Base-by-base conservation (phyloP, 257 asterid genomes). In the Gynochthodes officinalis region DNA sequence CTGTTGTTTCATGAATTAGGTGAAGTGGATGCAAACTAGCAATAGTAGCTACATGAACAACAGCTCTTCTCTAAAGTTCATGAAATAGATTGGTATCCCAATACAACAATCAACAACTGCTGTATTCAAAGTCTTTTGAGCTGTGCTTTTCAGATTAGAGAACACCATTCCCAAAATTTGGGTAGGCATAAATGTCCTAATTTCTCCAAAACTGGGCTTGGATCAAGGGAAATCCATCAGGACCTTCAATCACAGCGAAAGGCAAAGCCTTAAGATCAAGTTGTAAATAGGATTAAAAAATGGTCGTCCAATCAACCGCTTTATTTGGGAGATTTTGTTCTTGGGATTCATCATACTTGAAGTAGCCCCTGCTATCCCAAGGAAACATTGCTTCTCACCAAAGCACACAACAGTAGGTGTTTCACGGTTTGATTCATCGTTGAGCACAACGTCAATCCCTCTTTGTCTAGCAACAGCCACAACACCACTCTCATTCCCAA, bases 381-480 rank as follows among this genome's bases (percentile, higher is more conserved):
- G 96, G 78, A 93, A 93, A 32, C 98, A 82, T 75, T 93, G 97
- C 82, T 93, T 93, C 32, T 93, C 97, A 10, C 98, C 96, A 67
- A 93, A 93, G 77, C 95, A 93, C 23, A 93, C 98, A 57, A 93
- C 6, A 13, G 97, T 83, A 58, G 98, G 97, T 12, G 98, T 93
- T 74, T 87, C 90, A 25, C 98, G 88, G 71, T 90, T 93, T 18
- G 98, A 93, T 78, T 93, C n/a, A n/a, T n/a, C n/a, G n/a, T n/a
- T n/a, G n/a, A n/a, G n/a, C n/a, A n/a, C n/a, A n/a, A n/a, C n/a
- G n/a, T n/a, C n/a, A n/a, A n/a, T n/a, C n/a, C n/a, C n/a, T n/a
- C n/a, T n/a, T n/a, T n/a, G n/a, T n/a, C 98, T 81, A n/a, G 98
- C 98, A 60, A 93, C 98, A 0, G 98, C 97, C 69, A 93, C 97